Evolutionary conservation across 331 rosid species (phyloP), one percentile per base, ranked within the genome.

Genomic region (Erythrophleum ivorense): DNA sequence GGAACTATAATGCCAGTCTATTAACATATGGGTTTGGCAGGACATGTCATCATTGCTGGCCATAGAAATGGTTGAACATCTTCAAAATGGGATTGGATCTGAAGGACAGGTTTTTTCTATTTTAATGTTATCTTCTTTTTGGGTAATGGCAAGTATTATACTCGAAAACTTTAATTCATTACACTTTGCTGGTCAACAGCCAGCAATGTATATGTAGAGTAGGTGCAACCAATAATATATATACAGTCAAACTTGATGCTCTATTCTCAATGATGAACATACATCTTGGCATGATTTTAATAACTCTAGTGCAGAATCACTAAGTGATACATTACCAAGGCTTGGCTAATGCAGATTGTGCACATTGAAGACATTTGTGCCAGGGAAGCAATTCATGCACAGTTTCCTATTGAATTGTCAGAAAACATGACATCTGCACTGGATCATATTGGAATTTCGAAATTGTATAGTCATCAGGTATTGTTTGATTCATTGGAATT

Each of bases 391-490:
- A 82, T 77, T 85, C 64, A 85, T 71, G 84, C 79, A 40, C 94
- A 89, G 80, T 82, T 93, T 80, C 94, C 91, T 15, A 48, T 75
- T 73, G 89, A 86, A 50, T 81, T 95, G 65, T 91, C 98, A 31
- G 87, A 86, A 82, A 86, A 87, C 81, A 80, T 85, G 89, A 86
- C 83, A 78, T 87, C 90, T 64, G 91, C 90, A 62, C 91, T 95
- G 64, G 81, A 83, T 66, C 50, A 79, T 71, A 76, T 91, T 68
- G 98, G 97, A 81, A 86, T 95, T 66, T 80, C 94, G 59, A 90
- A 90, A 75, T 83, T 95, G 85, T 95, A 95, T 76, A 88, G 88
- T 82, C 99, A 95, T 83, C 99, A 95, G 98, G 99, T 91, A 84
- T 63, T 84, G 78, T 74, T 80, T 52, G 52, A 81, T 79, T 75